phyloP scores from a whole-genome alignment of 768 basidiomycete species.

The Harrya chromipes region DNA sequence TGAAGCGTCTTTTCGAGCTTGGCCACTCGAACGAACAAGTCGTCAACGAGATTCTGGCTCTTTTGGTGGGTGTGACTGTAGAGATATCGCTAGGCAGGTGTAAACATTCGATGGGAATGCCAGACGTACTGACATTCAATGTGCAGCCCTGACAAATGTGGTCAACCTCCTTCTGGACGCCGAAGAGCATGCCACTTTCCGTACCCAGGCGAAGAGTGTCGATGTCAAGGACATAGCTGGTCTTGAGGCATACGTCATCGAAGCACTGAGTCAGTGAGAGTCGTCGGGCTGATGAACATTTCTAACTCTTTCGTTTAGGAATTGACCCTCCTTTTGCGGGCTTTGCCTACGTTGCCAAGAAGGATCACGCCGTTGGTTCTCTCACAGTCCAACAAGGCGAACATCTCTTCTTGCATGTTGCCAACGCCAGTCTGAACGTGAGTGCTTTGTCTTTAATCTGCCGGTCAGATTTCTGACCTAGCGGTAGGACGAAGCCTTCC shows the following conservation, averaged over 20 bases:
- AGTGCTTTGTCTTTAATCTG: constrained; percentile 22
- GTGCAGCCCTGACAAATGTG: constrained; percentile 58
- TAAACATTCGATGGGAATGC: background rate
- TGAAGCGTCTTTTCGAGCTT: constrained; percentile 54
- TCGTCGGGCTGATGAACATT: background rate
- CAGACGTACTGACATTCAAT: background rate
- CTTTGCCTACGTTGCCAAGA: constrained; percentile 53
- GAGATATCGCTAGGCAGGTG: constrained; percentile 65
- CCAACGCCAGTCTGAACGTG: constrained; percentile 55
- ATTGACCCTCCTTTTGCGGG: constrained; percentile 73
- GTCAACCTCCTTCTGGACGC: constrained; percentile 62
- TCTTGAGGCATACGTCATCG: constrained; percentile 58
- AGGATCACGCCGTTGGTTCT: constrained; percentile 43
- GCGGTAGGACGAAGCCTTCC: constrained; percentile 49
- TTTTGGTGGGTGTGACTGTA: constrained; percentile 64
- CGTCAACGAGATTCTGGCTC: constrained; percentile 66
- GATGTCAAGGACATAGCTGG: constrained; percentile 35
- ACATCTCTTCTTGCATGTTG: constrained; percentile 61
- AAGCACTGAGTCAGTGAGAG: constrained; percentile 62
- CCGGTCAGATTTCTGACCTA: background rate
- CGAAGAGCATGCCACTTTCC: constrained; percentile 38
- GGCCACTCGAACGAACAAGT: constrained; percentile 58
- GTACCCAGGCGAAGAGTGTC: constrained; percentile 28
- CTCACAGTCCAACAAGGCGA: constrained; percentile 45
- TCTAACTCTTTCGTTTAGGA: constrained; percentile 39